Conservation (phyloP, 306 rosid species). For the Crataegus laevigata region DNA sequence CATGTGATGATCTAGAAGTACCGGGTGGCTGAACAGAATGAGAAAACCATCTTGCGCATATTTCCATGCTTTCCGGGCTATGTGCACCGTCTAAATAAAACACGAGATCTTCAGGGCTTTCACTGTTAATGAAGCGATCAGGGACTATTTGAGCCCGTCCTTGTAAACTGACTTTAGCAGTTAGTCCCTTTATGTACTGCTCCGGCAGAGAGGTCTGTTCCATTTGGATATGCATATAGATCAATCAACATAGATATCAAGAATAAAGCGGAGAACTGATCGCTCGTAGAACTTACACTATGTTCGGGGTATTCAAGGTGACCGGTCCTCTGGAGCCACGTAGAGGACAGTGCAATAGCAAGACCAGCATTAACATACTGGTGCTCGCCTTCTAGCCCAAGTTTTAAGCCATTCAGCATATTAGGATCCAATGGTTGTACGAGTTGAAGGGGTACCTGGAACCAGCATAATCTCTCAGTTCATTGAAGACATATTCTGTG, state of each 20-base stretch:
- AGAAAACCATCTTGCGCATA: constrained; percentile 86
- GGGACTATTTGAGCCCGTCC: constrained; percentile 92
- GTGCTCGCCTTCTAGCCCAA: constrained; percentile 96
- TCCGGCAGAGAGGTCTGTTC: constrained; percentile 63
- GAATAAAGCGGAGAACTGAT: constrained; percentile 8
- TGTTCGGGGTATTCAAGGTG: constrained; percentile 43
- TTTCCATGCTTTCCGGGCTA: constrained; percentile 94
- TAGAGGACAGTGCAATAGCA: constrained; percentile 71
- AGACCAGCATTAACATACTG: constrained; percentile 93
- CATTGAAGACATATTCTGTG: constrained; percentile 4
- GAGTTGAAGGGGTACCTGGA: constrained; percentile 68
- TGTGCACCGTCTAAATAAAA: constrained; percentile 96
- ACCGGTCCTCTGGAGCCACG: constrained; percentile 81
- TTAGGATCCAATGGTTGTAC: constrained; percentile 54
- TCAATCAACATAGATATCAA: constrained; percentile 16
- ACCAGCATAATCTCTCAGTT: constrained; percentile 21
- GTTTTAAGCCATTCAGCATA: constrained; percentile 56
- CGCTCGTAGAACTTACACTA: constrained; percentile 43
- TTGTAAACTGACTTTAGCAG: constrained; percentile 65
- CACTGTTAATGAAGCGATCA: constrained; percentile 39
- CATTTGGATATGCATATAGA: constrained; percentile 15
- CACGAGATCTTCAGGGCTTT: constrained; percentile 48
- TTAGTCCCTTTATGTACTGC: constrained; percentile 68
- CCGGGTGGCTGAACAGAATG: constrained; percentile 40
- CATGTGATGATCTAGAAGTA: constrained; percentile 31